Conservation (phyloP, 805 yeast genomes). For the Alloascoidea hylecoeti region DNA sequence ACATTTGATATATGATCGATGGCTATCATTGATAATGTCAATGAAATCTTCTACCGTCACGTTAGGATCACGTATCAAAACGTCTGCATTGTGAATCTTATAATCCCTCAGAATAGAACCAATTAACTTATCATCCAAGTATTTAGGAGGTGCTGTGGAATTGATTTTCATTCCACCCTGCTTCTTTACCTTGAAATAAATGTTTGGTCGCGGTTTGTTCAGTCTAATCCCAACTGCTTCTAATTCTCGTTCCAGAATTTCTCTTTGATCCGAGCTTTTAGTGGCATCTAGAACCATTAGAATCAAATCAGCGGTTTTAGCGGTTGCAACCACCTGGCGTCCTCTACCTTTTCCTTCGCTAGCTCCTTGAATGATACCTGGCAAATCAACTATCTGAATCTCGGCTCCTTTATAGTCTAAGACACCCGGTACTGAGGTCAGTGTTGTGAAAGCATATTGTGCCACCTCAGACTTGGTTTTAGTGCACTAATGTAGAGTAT, state of each 20-base stretch:
- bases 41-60: conserved; percentile 88
- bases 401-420: conserved; percentile 93
- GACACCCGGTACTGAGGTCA: conserved; percentile 95
- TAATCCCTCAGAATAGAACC: conserved; percentile 70
- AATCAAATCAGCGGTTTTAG: conserved; percentile 86
- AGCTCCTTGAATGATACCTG: conserved; percentile 96
- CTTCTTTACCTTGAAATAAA: conserved; percentile 62
- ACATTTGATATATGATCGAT: conserved; percentile 81
- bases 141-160: conserved; percentile 67
- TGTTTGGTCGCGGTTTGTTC: conserved; percentile 70
- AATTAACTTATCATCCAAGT: conserved; percentile 71
- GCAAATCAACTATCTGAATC: conserved; percentile 92
- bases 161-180: conserved; percentile 89
- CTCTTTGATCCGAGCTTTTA: conserved; percentile 80
- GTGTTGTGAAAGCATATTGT: conserved; percentile 86
- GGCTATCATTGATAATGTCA: conserved; percentile 79
- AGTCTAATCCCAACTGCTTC: conserved; percentile 90
- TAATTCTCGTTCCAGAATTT: conserved; percentile 73
- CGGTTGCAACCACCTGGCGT: conserved; percentile 91
- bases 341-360: conserved; percentile 97
- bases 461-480: conserved; percentile 93
- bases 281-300: conserved; percentile 94
- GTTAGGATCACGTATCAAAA: conserved; percentile 75
- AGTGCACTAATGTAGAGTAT: conserved; percentile 34
- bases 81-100: conserved; percentile 88